Evolutionary conservation across 805 yeast genomes (phyloP).

Genomic region (Starmerella etchellsii): DNA sequence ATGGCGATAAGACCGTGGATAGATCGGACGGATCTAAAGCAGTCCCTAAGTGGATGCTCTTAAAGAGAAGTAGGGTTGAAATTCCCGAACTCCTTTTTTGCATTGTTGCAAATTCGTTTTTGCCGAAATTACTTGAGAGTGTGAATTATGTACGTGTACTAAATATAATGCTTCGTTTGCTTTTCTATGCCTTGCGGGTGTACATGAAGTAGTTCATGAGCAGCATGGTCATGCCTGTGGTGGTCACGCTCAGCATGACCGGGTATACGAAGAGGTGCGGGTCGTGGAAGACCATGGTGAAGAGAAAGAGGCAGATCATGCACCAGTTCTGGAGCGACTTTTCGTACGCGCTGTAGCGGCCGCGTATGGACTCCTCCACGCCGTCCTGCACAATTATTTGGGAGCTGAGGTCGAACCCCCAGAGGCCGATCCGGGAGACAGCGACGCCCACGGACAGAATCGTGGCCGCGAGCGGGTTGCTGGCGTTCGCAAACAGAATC

Average conservation of each 20-base stretch:
- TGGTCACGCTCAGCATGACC: conserved; percentile 6
- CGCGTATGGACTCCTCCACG: conserved; percentile 27
- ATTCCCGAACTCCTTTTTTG: neutral
- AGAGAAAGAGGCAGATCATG: conserved; percentile 9
- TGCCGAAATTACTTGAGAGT: neutral
- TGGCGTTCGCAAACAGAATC: conserved; percentile 3
- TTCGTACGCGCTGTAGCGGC: conserved; percentile 25
- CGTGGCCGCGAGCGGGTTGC: conserved; percentile 7
- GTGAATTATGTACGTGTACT: neutral
- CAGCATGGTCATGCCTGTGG: conserved; percentile 10
- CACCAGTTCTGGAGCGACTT: conserved; percentile 15
- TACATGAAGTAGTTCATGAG: conserved; percentile 4
- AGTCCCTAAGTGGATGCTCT: too few species aligned
- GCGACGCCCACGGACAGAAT: conserved; percentile 22
- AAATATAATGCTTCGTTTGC: neutral
- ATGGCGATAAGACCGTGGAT: too few species aligned
- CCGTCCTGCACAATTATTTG: conserved; percentile 29
- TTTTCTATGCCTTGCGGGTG: neutral
- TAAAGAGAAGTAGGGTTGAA: too few species aligned
- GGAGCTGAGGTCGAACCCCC: conserved; percentile 33
- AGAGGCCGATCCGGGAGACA: conserved; percentile 30
- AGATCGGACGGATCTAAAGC: too few species aligned
- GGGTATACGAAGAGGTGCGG: conserved; percentile 14
- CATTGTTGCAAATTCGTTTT: neutral
- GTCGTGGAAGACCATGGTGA: conserved; percentile 12